phyloP scores from a whole-genome alignment of 768 basidiomycete genomes.

The Mycena haematopus region DNA sequence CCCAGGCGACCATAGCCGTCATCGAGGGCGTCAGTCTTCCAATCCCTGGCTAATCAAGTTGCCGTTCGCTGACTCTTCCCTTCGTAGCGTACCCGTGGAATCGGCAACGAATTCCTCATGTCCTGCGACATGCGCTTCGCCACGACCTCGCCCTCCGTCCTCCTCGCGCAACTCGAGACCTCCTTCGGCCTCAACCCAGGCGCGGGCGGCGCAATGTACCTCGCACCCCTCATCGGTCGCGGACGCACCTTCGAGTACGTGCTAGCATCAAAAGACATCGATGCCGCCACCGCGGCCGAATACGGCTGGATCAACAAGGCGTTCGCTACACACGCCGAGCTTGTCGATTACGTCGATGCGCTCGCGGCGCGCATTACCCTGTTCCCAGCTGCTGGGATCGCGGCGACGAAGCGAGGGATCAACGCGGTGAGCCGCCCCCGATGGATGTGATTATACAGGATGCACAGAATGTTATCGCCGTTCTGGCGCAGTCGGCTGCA shows the following conservation, averaged over 20 bases:
- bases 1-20: background rate
- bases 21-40: background rate
- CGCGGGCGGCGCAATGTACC: conserved; percentile 14
- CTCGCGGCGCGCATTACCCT: conserved; percentile 13
- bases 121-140: conserved; percentile 22
- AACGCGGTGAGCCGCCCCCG: conserved; percentile 14
- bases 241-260: conserved; percentile 15
- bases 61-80: no score
- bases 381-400: conserved; percentile 14
- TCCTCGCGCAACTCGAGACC: conserved; percentile 13
- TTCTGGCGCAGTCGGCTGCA: background rate
- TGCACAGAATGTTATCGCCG: conserved; percentile 10
- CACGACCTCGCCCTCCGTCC: conserved; percentile 3
- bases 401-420: conserved; percentile 2
- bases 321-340: background rate
- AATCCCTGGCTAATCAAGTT: no score
- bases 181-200: conserved; percentile 19
- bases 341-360: background rate
- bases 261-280: conserved; percentile 6
- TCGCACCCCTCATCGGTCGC: conserved; percentile 8
- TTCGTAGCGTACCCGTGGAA: conserved; percentile 10
- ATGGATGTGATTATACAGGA: conserved; percentile 11
- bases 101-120: conserved; percentile 22
- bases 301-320: conserved; percentile 16
- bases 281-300: conserved; percentile 9